A percentile compares a stretch with the other conserved stretches of the same genome.
These are phyloP conservation scores for Pholiota microspora DNA, from an alignment of 768 basidiomycete genomes.

Conservation along the genomic window DNA sequence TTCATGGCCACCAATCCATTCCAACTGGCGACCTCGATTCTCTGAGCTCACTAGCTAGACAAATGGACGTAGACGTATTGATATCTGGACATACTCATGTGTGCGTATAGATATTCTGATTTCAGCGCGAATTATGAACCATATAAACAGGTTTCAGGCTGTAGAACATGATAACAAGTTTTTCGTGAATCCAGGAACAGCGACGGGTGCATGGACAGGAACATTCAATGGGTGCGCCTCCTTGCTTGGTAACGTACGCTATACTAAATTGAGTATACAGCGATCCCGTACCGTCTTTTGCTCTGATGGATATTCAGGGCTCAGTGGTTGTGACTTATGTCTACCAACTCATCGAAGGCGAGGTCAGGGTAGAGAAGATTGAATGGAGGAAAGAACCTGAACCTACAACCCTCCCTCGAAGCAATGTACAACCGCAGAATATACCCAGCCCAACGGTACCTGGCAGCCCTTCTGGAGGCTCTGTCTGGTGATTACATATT, in stretches of 20 bases:
- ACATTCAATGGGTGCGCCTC: slow-evolving; percentile 57
- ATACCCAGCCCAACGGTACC: slow-evolving; percentile 38
- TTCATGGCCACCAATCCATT: slow-evolving; percentile 93
- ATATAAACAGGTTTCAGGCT: slow-evolving; percentile 75
- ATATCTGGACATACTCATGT: slow-evolving; percentile 93
- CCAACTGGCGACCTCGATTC: slow-evolving; percentile 92
- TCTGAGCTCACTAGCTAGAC: slow-evolving; percentile 82
- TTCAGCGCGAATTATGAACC: neutral
- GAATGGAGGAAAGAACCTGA: slow-evolving; percentile 72
- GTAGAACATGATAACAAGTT: slow-evolving; percentile 89
- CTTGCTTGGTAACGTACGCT: neutral
- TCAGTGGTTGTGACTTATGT: slow-evolving; percentile 97
- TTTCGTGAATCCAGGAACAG: slow-evolving; percentile 95
- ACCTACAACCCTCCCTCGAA: slow-evolving; percentile 37
- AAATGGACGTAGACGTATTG: slow-evolving; percentile 98
- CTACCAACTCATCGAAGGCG: slow-evolving; percentile 91
- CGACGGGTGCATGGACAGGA: slow-evolving; percentile 93
- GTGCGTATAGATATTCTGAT: slow-evolving; percentile 43
- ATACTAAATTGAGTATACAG: slow-evolving; percentile 35
- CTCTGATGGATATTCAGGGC: slow-evolving; percentile 97
- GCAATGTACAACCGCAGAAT: slow-evolving; percentile 47
- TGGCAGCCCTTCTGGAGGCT: slow-evolving; percentile 21
- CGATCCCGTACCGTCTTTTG: slow-evolving; percentile 90
- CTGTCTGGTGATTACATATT: slow-evolving; percentile 21
- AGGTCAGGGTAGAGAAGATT: slow-evolving; percentile 91